Base-by-base conservation (phyloP, 768 basidiomycete genomes). In the Lyophyllum semitale region DNA sequence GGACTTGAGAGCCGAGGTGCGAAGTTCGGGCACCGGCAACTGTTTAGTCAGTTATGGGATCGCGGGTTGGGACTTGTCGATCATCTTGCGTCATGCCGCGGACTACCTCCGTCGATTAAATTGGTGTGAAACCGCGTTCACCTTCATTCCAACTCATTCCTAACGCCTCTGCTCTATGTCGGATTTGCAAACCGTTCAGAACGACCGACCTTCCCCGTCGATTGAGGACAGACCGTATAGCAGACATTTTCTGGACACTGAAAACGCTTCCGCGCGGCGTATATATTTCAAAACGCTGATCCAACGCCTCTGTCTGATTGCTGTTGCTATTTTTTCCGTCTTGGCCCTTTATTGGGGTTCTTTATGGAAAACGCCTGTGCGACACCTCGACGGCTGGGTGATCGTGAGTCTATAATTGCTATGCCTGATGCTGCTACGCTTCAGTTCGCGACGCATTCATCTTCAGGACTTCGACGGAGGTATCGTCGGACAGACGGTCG, bases 391-490 rank as follows among this genome's bases (percentile, higher is more conserved):
- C 2, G 66, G 66, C 1, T 67, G 66, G 66, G 45, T 67, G 7
- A 41, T 67, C 11, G 66, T 67, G 37, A 38, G 37, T 18, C 33
- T 8, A 3, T 15, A 3, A 15, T 35, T 13, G 4, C 15, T 15
- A 9, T 8, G 8, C 13, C 8, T 35, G 8, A n/a, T 15, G 33
- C 13, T 15, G 8, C 13, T 8, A 13, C 15, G 13, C 15, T 13
- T 38, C 17, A 18, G 18, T n/a, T n/a, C n/a, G n/a, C n/a, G n/a
- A n/a, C n/a, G n/a, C n/a, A n/a, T 5, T 3, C 2, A 5, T 32
- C 33, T 32, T 29, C 40, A 85, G 83, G 84, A 87, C 56, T 85
- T 84, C 56, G 84, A 86, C 42, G 81, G 77, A 5, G 76, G 70
- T 2, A 53, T 69, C 26, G 69, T 87, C 11, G 84, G 84, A 4